Conservation (phyloP, 805 yeast genomes). For the Zygosaccharomyces bailii region DNA sequence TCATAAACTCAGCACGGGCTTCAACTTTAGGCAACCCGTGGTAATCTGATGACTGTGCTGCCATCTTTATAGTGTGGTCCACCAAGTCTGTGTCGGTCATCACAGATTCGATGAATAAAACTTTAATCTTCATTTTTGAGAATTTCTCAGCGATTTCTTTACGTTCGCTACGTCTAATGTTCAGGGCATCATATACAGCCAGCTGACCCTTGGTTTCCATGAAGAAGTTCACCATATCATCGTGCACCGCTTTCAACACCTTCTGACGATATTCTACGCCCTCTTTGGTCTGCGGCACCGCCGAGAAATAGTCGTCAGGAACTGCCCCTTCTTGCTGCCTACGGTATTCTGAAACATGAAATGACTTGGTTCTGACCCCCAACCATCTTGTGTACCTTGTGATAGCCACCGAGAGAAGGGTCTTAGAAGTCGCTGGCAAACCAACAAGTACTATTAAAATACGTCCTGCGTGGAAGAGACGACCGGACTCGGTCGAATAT, state of each 20-base stretch:
- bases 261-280: slow-evolving; percentile 53
- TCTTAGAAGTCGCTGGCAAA: slow-evolving; percentile 93
- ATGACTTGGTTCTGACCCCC: slow-evolving; percentile 88
- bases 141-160: slow-evolving; percentile 53
- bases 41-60: slow-evolving; percentile 85
- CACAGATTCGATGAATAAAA: slow-evolving; percentile 82
- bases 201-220: slow-evolving; percentile 82
- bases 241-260: slow-evolving; percentile 59
- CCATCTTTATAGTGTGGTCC: slow-evolving; percentile 75
- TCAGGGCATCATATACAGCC: slow-evolving; percentile 94
- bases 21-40: slow-evolving; percentile 64
- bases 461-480: slow-evolving; percentile 93
- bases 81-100: slow-evolving; percentile 71
- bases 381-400: slow-evolving; percentile 94
- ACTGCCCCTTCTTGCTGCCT: slow-evolving; percentile 49
- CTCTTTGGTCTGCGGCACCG: slow-evolving; percentile 46
- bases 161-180: slow-evolving; percentile 72
- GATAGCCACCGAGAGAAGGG: slow-evolving; percentile 85
- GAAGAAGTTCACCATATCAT: slow-evolving; percentile 69
- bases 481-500: slow-evolving; percentile 88
- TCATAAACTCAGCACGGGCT: slow-evolving; percentile 75
- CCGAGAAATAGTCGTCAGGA: slow-evolving; percentile 68
- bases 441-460: slow-evolving; percentile 87
- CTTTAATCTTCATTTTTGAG: slow-evolving; percentile 59
- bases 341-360: slow-evolving; percentile 90